Conservation (phyloP, 352 stramenopile genomes). For the Phytophthora litchii region DNA sequence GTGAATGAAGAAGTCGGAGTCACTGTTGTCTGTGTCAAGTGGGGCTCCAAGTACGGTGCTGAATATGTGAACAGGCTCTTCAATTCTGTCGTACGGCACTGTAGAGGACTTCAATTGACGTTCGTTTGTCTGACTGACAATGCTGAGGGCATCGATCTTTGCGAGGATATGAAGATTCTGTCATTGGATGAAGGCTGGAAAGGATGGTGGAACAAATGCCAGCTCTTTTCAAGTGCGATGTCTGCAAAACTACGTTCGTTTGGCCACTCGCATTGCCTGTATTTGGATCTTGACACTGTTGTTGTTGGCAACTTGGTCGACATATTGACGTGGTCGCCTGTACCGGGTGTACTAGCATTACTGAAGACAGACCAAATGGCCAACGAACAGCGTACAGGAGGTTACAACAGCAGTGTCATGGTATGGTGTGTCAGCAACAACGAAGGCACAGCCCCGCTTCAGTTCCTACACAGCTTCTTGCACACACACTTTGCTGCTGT, state of each 20-base stretch:
- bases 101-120: slow-evolving; percentile 17
- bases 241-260: slow-evolving; percentile 32
- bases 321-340: slow-evolving; percentile 31
- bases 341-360: slow-evolving; percentile 24
- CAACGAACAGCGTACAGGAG: slow-evolving; percentile 64
- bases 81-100: slow-evolving; percentile 43
- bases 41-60: slow-evolving; percentile 79
- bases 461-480: slow-evolving; percentile 50
- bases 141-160: slow-evolving; percentile 36
- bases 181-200: slow-evolving; percentile 41
- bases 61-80: slow-evolving; percentile 88
- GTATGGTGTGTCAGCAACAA: slow-evolving; percentile 40
- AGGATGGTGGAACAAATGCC: slow-evolving; percentile 87
- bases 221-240: slow-evolving; percentile 55
- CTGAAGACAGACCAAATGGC: slow-evolving; percentile 71
- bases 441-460: slow-evolving; percentile 8
- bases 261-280: slow-evolving; percentile 37
- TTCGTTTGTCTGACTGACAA: slow-evolving; percentile 84
- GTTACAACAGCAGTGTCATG: slow-evolving; percentile 85
- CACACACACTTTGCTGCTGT: slow-evolving; percentile 42
- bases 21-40: slow-evolving; percentile 84
- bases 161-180: slow-evolving; percentile 36
- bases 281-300: slow-evolving; percentile 85
- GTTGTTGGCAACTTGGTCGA: slow-evolving; percentile 49
- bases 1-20: slow-evolving; percentile 16